Evolutionary conservation across 2,329 filamentous ascomycete species (phyloP).

Genomic region (Colletotrichum lentis): DNA sequence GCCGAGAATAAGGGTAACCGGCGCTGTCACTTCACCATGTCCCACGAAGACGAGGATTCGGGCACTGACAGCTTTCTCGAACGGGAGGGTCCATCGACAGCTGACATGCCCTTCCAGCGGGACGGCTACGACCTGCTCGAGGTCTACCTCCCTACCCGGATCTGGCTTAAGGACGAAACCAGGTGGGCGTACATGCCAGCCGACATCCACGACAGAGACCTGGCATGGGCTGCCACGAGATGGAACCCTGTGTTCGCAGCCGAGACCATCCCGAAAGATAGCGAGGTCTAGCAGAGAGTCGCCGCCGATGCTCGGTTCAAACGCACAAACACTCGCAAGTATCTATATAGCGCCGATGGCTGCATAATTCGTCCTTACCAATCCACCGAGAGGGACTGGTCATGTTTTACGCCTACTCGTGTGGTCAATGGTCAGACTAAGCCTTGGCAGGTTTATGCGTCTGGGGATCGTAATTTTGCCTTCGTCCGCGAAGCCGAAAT

Average conservation of each 20-base stretch:
- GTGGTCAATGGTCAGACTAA: no score
- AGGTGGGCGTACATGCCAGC: constrained; percentile 60
- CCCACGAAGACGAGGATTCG: constrained; percentile 51
- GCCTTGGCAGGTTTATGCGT: no score
- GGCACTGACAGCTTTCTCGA: constrained; percentile 62
- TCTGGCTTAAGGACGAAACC: constrained; percentile 56
- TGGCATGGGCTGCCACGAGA: constrained; percentile 39
- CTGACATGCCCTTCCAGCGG: constrained; percentile 63
- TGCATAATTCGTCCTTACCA: background rate
- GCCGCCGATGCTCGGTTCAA: background rate
- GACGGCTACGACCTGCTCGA: constrained; percentile 68
- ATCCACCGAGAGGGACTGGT: no score
- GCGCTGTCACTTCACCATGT: constrained; percentile 48
- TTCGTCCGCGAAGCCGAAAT: no score
- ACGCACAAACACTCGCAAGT: background rate
- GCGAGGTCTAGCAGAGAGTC: background rate
- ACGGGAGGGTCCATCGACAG: constrained; percentile 58
- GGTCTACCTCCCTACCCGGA: constrained; percentile 64
- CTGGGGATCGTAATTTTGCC: no score
- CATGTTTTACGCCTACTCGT: no score
- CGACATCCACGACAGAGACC: constrained; percentile 51
- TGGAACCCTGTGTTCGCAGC: constrained; percentile 1
- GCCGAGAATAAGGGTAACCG: constrained; percentile 58
- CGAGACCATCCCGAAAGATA: background rate
- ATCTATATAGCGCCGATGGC: background rate